Conservation (phyloP, 164 flowering plant species). For the Magnolia changhungtana region DNA sequence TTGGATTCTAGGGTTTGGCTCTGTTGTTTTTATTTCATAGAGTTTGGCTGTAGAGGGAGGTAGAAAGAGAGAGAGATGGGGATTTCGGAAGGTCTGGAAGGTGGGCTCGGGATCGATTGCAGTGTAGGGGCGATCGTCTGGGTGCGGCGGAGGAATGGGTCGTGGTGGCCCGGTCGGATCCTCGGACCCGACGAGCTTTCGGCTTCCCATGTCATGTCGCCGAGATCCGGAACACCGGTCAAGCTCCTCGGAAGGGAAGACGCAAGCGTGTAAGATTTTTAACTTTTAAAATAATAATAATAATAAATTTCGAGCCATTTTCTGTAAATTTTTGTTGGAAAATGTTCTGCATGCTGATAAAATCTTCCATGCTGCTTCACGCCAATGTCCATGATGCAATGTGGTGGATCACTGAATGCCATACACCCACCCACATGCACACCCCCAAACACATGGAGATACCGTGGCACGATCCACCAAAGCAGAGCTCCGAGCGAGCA, state of each 20-base stretch:
- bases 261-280: slow-evolving; percentile 83
- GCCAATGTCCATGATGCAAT: background rate
- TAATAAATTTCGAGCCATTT: background rate
- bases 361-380: background rate
- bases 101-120: slow-evolving; percentile 33
- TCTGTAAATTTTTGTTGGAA: background rate
- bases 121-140: slow-evolving; percentile 81
- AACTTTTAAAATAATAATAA: too few relatives aligned
- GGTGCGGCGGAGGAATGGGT: slow-evolving; percentile 95
- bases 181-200: slow-evolving; percentile 75
- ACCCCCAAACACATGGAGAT: too few relatives aligned
- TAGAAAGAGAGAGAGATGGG: slow-evolving; percentile 29
- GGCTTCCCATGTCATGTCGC: slow-evolving; percentile 67
- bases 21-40: background rate
- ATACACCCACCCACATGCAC: too few relatives aligned
- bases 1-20: slow-evolving; percentile 5
- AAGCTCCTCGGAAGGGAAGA: slow-evolving; percentile 97
- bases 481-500: too few relatives aligned
- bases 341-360: background rate
- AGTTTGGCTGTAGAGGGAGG: slow-evolving; percentile 1
- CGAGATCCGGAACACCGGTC: slow-evolving; percentile 94
- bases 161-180: slow-evolving; percentile 99
- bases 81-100: slow-evolving; percentile 31
- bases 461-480: too few relatives aligned
- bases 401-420: too few relatives aligned